phyloP scores from a whole-genome alignment of 140 eudicot species.

The Anethum foeniculum region DNA sequence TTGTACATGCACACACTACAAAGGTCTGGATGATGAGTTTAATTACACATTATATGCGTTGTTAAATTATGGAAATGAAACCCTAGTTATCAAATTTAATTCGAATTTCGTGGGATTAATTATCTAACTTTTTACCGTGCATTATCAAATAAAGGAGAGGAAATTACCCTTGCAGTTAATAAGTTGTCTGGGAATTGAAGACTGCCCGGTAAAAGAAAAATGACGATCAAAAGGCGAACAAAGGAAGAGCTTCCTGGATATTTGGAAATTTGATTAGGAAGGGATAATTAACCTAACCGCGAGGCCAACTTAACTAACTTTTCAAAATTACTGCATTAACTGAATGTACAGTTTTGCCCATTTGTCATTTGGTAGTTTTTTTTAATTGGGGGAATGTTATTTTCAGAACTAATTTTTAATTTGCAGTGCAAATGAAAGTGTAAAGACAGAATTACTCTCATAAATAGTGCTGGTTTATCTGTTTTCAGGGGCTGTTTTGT shows the following conservation, averaged over 20 bases:
- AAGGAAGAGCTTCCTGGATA: neutral
- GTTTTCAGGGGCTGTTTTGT: no score
- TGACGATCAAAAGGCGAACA: constrained; percentile 3
- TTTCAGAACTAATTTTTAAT: no score
- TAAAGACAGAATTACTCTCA: no score
- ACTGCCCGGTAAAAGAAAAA: neutral
- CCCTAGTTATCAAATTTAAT: neutral
- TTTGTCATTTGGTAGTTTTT: neutral
- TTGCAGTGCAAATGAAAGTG: no score
- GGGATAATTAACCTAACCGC: neutral
- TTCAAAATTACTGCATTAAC: neutral
- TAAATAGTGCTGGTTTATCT: no score
- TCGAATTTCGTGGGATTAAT: neutral
- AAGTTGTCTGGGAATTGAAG: neutral
- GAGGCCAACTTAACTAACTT: neutral
- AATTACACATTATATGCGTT: no score
- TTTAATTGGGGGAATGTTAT: no score
- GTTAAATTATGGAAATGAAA: neutral
- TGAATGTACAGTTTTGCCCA: neutral
- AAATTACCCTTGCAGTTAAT: neutral
- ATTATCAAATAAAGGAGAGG: neutral
- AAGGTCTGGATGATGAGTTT: no score
- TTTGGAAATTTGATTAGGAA: neutral
- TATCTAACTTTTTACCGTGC: neutral
- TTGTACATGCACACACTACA: no score